A percentile compares a stretch with the other conserved stretches of the same genome.
Evolutionary conservation across 2,329 filamentous ascomycete species (phyloP).

Genomic region (Venturia pyrina): DNA sequence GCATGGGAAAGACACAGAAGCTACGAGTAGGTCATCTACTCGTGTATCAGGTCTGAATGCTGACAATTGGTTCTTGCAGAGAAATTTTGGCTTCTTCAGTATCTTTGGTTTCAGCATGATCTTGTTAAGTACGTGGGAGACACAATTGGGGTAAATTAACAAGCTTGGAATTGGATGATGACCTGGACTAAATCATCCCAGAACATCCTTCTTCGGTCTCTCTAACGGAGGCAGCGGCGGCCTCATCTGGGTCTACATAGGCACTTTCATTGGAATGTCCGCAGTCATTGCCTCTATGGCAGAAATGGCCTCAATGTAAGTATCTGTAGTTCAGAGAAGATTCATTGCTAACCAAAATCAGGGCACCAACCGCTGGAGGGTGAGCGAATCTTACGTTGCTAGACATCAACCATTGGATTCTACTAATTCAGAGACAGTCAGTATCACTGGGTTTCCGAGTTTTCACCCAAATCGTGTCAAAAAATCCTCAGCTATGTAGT

Average conservation of each 20-base stretch:
- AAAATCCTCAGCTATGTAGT: constrained; percentile 16
- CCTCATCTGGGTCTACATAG: constrained; percentile 12
- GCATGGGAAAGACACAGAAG: constrained; percentile 14
- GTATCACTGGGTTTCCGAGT: constrained; percentile 25
- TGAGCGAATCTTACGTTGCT: background rate
- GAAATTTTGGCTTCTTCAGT: constrained; percentile 14
- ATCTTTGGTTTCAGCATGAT: constrained; percentile 15
- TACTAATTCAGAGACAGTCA: constrained; percentile 19
- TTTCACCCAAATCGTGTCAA: constrained; percentile 12
- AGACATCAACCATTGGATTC: background rate
- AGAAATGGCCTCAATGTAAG: constrained; percentile 15
- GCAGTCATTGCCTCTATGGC: constrained; percentile 13
- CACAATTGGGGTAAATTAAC: constrained; percentile 9
- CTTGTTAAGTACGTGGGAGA: constrained; percentile 14
- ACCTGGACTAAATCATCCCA: background rate
- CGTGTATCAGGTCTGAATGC: background rate
- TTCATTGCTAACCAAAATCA: background rate
- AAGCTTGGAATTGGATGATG: background rate
- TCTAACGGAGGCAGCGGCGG: constrained; percentile 14
- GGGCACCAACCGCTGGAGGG: constrained; percentile 13
- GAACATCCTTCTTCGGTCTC: constrained; percentile 12
- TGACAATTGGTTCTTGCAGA: constrained; percentile 2
- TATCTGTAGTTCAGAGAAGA: background rate
- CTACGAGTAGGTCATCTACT: constrained; percentile 10
- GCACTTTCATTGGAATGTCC: constrained; percentile 7